Evolutionary conservation across 345 rosid species (phyloP).

Genomic region (Ailanthus altissimus): DNA sequence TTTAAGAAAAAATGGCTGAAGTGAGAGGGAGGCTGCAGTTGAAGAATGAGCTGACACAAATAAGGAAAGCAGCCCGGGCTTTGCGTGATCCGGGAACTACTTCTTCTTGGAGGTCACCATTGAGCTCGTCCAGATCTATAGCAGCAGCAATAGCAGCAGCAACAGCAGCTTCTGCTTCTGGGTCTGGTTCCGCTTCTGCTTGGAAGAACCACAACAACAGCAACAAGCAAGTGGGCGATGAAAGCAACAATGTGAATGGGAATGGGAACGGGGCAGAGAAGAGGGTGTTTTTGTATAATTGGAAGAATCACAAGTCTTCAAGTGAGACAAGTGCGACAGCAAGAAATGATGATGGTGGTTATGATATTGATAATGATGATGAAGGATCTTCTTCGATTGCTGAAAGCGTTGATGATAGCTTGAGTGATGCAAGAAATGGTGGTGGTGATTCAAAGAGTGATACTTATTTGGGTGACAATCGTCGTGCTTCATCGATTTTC

Average conservation of each 20-base stretch:
- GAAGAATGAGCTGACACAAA: constrained; percentile 88
- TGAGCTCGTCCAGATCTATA: constrained; percentile 66
- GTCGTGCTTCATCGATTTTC: constrained; percentile 54
- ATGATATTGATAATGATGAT: constrained; percentile 30
- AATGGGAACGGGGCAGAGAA: constrained; percentile 47
- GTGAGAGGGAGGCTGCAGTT: constrained; percentile 68
- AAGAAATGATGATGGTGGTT: constrained; percentile 39
- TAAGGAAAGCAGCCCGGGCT: constrained; percentile 81
- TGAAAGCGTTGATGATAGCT: constrained; percentile 62
- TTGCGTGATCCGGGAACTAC: constrained; percentile 93
- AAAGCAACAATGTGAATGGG: constrained; percentile 18
- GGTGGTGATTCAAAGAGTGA: constrained; percentile 61
- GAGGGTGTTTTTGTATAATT: constrained; percentile 71
- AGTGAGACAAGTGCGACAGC: constrained; percentile 48
- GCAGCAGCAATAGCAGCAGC: constrained; percentile 30
- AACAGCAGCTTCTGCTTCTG: constrained; percentile 23
- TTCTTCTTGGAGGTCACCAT: constrained; percentile 81
- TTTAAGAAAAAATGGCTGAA: constrained; percentile 44
- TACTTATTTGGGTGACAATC: constrained; percentile 38
- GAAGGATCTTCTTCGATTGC: constrained; percentile 52
- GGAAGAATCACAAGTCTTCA: constrained; percentile 72
- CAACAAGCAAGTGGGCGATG: constrained; percentile 12
- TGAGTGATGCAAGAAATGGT: constrained; percentile 70
- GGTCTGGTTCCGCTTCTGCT: constrained; percentile 8
- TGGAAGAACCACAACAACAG: constrained; percentile 4